phyloP scores from a whole-genome alignment of 129 eudicot species.

The Ambrosia artemisiifolia region DNA sequence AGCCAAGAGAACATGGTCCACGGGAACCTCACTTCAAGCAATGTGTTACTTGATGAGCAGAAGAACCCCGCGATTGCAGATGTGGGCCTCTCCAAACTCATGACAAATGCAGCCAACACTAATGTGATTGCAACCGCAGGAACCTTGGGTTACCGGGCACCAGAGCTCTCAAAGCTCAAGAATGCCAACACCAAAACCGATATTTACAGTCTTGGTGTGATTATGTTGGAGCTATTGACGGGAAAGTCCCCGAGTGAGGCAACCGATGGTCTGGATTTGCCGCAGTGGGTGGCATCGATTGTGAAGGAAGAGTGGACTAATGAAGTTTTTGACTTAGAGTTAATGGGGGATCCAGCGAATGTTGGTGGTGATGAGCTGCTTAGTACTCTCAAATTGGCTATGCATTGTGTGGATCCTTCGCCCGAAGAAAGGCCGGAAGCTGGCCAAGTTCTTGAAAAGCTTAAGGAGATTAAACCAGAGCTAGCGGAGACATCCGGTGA shows the following conservation, averaged over 20 bases:
- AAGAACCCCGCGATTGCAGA: conserved; percentile 66
- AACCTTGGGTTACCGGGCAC: conserved; percentile 79
- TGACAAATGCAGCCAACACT: conserved; percentile 79
- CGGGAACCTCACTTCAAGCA: conserved; percentile 77
- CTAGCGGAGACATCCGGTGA: conserved; percentile 32
- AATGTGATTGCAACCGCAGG: conserved; percentile 78
- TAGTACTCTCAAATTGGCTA: conserved; percentile 61
- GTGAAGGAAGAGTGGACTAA: conserved; percentile 96
- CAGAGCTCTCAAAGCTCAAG: conserved; percentile 79
- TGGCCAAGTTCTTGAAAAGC: conserved; percentile 61
- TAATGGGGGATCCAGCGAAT: conserved; percentile 64
- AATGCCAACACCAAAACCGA: conserved; percentile 72
- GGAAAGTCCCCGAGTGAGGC: conserved; percentile 88
- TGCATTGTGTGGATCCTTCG: conserved; percentile 85
- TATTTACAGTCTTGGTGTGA: conserved; percentile 88
- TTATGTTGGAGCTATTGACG: conserved; percentile 72
- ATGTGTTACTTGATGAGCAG: conserved; percentile 59
- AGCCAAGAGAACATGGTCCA: conserved; percentile 53
- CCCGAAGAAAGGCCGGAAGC: conserved; percentile 74
- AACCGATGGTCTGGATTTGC: conserved; percentile 72
- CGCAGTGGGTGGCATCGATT: conserved; percentile 89
- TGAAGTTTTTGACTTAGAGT: conserved; percentile 84
- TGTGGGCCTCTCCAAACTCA: conserved; percentile 73
- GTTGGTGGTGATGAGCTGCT: conserved; percentile 74
- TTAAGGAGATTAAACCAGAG: conserved; percentile 73